Evolutionary conservation across 2,329 filamentous ascomycete genomes (phyloP).

Genomic region (Penicillium sumatraense): DNA sequence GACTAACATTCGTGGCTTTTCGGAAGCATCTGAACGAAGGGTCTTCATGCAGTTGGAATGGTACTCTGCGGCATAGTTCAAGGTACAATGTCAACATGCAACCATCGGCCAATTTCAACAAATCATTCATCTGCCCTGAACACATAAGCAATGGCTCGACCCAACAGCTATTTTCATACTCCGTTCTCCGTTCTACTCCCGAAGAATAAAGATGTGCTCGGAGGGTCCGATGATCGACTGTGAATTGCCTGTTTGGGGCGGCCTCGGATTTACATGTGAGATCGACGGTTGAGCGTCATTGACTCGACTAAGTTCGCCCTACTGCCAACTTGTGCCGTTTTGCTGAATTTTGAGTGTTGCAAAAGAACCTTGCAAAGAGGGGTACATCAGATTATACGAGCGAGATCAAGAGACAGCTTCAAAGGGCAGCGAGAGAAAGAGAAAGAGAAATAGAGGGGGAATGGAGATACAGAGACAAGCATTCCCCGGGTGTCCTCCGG

Average conservation of each 20-base stretch:
- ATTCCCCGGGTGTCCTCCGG: neutral
- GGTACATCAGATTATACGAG: neutral
- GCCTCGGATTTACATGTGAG: constrained; percentile 26
- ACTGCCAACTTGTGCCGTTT: neutral
- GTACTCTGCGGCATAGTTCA: no score
- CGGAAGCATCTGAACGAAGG: neutral
- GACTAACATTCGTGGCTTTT: neutral
- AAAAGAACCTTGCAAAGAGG: neutral
- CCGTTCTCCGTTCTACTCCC: no score
- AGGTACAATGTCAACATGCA: neutral
- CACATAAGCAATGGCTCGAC: no score
- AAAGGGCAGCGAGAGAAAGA: no score
- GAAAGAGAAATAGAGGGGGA: no score
- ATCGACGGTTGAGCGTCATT: constrained; percentile 24
- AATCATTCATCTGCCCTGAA: neutral
- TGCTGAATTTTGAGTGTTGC: neutral
- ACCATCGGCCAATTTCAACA: neutral
- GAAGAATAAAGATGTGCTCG: no score
- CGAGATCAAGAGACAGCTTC: no score
- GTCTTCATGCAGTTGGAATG: neutral
- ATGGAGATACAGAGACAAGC: neutral
- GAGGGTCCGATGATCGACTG: neutral
- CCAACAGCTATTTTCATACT: no score
- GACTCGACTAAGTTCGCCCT: constrained; percentile 7
- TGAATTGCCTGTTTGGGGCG: constrained; percentile 2